Base-by-base conservation (phyloP, 176 grass and related monocot species). In the Oryza rufipogon region DNA sequence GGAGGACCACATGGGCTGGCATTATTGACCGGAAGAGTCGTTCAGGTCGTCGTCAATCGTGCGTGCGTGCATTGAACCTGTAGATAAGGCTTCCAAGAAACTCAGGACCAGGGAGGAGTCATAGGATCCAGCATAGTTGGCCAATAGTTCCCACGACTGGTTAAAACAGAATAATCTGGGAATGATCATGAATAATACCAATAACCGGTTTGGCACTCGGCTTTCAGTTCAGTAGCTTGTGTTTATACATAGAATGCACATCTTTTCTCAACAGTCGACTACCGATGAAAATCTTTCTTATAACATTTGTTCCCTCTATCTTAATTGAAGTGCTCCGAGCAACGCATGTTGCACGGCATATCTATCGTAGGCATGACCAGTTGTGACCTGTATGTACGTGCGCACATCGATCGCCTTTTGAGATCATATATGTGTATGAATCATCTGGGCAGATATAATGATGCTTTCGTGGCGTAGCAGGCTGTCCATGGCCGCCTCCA, bases 401-500 rank as follows among this genome's bases (percentile, higher is more conserved):
- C 54, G 19, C 20, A 6, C 3, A 20, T 58, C 52, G 52, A 58
- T 52, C 7, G 6, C 26, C 11, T 68, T 83, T 33, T 33, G 73
- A 54, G 52, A 73, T 45, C 30, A 30, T 38, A 34, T 1, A 17
- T 41, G 11, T 32, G 39, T 15, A 5, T 51, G 52, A 56, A 66
- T 20, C 51, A 44, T 36, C 52, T 16, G n/a, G 45, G 71, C 11
- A 66, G n/a, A 63, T 4, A 23, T 23, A 52, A 87, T 91, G 71
- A 91, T 91, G 85, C 79, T 82, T 88, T 85, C 80, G 84, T 87
- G 88, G 75, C 84, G 88, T 90, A 90, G 80, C 80, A 87, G 69
- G 4, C 30, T 86, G 38, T 9, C 38, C 52, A 8, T 46, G 61
- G 11, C 60, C 11, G 22, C 66, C 33, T 12, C 71, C 79, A 39